Evolutionary conservation across 108 stramenopile genomes (phyloP).

Genomic region (Cylindrotheca closterium): DNA sequence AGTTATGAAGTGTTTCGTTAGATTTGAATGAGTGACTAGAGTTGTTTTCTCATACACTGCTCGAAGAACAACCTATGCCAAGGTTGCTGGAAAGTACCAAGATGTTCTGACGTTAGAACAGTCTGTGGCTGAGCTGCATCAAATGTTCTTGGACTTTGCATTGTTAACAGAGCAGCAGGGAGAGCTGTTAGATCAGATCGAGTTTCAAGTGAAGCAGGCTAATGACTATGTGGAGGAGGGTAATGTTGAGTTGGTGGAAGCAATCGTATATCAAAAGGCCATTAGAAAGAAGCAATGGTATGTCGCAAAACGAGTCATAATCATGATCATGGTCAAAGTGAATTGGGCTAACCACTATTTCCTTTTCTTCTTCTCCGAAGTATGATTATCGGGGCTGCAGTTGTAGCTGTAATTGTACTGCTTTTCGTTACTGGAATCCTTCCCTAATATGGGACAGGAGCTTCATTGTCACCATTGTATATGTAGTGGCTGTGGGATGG

Average conservation of each 20-base stretch:
- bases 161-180: conserved; percentile 98
- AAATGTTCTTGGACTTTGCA: conserved; percentile 99
- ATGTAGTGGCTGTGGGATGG: not conserved
- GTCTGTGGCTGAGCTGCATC: conserved; percentile 95
- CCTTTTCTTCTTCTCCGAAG: not conserved
- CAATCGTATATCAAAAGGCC: conserved; percentile 86
- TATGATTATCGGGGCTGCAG: conserved; percentile 26
- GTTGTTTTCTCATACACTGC: not conserved
- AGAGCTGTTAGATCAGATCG: conserved; percentile 97
- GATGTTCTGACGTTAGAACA: conserved; percentile 96
- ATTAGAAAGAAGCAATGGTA: conserved; percentile 95
- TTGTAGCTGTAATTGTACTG: conserved; percentile 19
- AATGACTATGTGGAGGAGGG: conserved; percentile 95
- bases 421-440: not conserved
- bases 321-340: not conserved
- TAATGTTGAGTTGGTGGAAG: conserved; percentile 85
- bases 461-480: not conserved
- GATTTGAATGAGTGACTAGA: not conserved
- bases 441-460: not conserved
- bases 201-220: conserved; percentile 92
- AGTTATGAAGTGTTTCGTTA: not conserved
- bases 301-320: conserved; percentile 13
- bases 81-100: conserved; percentile 91
- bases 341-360: not conserved
- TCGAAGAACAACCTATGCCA: not conserved